Percentiles rank a stretch among this genome's conserved stretches.
phyloP scores from a whole-genome alignment of 1,284 basidiomycete species.

The Leccinum subfulvum region DNA sequence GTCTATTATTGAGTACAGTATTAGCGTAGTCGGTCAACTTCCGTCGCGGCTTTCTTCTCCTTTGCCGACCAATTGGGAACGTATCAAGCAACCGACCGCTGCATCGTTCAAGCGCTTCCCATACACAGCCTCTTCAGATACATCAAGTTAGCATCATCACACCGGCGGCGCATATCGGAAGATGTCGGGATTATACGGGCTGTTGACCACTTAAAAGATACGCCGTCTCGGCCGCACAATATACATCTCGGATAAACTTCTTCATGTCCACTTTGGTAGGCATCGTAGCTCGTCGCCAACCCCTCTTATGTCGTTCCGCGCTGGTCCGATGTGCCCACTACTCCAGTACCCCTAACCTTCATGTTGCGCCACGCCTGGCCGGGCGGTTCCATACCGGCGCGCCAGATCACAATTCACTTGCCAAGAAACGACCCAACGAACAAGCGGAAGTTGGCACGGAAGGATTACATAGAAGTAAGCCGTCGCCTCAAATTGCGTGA shows the following conservation, averaged over 20 bases:
- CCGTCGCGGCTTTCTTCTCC: neutral
- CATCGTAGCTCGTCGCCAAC: slow-evolving; percentile 10
- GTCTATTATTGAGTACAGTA: neutral
- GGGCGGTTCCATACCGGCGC: slow-evolving; percentile 28
- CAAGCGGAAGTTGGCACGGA: slow-evolving; percentile 29
- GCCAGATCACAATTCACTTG: slow-evolving; percentile 24
- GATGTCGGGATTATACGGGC: slow-evolving; percentile 25
- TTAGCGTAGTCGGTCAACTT: neutral
- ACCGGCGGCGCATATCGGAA: slow-evolving; percentile 29
- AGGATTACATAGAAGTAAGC: slow-evolving; percentile 29
- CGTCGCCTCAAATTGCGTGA: neutral
- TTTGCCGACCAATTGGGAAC: neutral
- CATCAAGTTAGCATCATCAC: neutral
- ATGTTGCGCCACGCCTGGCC: slow-evolving; percentile 3
- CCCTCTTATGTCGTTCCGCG: slow-evolving; percentile 11
- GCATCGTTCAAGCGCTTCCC: neutral
- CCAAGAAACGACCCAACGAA: slow-evolving; percentile 26
- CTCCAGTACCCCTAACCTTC: slow-evolving; percentile 4
- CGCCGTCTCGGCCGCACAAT: neutral
- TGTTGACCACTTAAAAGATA: slow-evolving; percentile 23
- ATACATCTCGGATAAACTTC: neutral
- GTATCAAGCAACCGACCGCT: neutral
- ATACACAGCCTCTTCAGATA: slow-evolving; percentile 5
- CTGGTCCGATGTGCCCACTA: slow-evolving; percentile 10
- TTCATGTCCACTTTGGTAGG: slow-evolving; percentile 28